Percentiles rank a stretch among this genome's conserved stretches.
Conservation (phyloP, 495 filamentous ascomycete species). For the Podospora appendiculata region DNA sequence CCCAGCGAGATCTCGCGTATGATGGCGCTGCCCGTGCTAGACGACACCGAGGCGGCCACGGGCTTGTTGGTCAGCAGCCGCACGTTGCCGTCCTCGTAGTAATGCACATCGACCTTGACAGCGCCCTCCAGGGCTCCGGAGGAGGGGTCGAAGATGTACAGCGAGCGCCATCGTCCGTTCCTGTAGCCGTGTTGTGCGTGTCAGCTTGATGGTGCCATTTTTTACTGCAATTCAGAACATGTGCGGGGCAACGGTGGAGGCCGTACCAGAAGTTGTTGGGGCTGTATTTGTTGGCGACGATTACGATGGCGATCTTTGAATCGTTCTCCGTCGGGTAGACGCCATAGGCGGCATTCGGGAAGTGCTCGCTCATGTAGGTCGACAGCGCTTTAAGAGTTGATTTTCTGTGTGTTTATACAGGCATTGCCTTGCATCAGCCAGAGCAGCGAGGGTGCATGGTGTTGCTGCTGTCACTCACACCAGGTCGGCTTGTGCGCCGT, state of each 20-base stretch:
- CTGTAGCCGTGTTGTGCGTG: slow-evolving; percentile 27
- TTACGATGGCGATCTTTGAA: slow-evolving; percentile 65
- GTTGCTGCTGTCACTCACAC: slow-evolving; percentile 47
- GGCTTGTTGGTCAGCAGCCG: slow-evolving; percentile 80
- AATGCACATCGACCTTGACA: slow-evolving; percentile 88
- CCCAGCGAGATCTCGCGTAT: slow-evolving; percentile 63
- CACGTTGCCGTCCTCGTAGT: slow-evolving; percentile 99
- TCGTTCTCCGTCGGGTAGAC: slow-evolving; percentile 74
- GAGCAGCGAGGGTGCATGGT: too few relatives aligned
- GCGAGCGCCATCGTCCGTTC: slow-evolving; percentile 93
- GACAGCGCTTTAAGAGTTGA: slow-evolving; percentile 73
- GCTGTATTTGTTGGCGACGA: slow-evolving; percentile 94
- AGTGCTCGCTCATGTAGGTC: slow-evolving; percentile 83
- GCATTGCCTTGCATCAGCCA: too few relatives aligned
- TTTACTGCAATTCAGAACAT: neutral
- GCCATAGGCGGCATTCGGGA: slow-evolving; percentile 69
- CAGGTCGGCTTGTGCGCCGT: slow-evolving; percentile 69
- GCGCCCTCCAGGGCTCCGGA: slow-evolving; percentile 54
- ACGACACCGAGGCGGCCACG: slow-evolving; percentile 49
- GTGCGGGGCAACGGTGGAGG: neutral
- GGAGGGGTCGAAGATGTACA: slow-evolving; percentile 68
- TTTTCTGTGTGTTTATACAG: slow-evolving; percentile 42
- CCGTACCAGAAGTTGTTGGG: slow-evolving; percentile 91
- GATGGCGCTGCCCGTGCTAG: slow-evolving; percentile 58
- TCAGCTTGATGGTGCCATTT: too few relatives aligned